Base-by-base conservation (phyloP, 441 rosid species). In the Populus hybrid region DNA sequence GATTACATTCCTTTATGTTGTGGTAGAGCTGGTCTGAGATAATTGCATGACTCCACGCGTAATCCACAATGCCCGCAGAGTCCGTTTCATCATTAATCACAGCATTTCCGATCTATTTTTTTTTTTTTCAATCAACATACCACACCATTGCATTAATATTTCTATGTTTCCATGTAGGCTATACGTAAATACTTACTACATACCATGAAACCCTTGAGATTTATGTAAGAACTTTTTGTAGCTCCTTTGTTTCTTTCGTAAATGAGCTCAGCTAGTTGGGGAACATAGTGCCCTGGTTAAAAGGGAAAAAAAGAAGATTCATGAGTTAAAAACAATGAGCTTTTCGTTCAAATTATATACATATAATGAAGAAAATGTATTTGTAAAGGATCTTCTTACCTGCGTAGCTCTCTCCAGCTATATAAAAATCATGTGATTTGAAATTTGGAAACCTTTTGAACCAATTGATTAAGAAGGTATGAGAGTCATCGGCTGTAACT, bases 371-470 rank as follows among this genome's bases (percentile, higher is more conserved):
- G 10, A 8, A 28, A 24, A 64, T 64, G 68, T 24, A 7, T 7
- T 5, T 36, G 26, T 11, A 18, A 23, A 8, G 28, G 68, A 23
- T 36, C 7, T 23, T 8, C 6, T 4, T 77, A 93, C 98, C 98
- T 65, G 98, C 98, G 66, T 94, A 94, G 84, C 97, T 93, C 84
- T 94, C 98, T 45, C 98, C 98, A 1, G 98, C 94, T 36, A 94
- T 85, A 78, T 90, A 94, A 76, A 94, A 90, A 1, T 81, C 72
- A 53, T 78, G 85, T 0, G 69, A 78, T 80, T 77, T 88, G 80
- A 85, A 88, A 0, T 81, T 69, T 4, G 98, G 98, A 72, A 90
- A 94, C 83, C 80, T 92, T 72, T 82, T 77, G 68, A 94, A 86
- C 98, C 98, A 94, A 66, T 84, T 85, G 64, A 82, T 84, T 45